Conservation (phyloP, 495 filamentous ascomycete species). For the Penicillium canariense region DNA sequence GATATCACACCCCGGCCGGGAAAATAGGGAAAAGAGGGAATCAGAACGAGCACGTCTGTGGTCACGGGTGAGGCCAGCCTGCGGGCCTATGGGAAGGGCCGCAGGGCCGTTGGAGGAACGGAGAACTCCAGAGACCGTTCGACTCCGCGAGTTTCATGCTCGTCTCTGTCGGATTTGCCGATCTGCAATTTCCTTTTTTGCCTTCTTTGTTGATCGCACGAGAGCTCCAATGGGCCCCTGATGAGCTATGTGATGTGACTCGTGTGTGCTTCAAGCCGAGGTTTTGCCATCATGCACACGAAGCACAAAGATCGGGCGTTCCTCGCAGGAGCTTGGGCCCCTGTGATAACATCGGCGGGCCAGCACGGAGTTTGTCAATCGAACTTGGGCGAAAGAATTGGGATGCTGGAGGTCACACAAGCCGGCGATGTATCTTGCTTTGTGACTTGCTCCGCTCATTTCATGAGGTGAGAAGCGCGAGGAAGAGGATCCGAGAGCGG, state of each 20-base stretch:
- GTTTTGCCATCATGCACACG: conserved; percentile 19
- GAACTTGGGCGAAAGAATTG: conserved; percentile 10
- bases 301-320: conserved; percentile 17
- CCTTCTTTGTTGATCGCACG: neutral
- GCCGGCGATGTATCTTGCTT: conserved; percentile 1
- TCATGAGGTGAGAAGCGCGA: neutral
- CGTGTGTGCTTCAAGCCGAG: conserved; percentile 5
- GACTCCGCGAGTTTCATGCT: conserved; percentile 13
- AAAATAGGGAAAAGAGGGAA: neutral
- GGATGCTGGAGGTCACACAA: conserved; percentile 6
- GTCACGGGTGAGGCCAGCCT: neutral
- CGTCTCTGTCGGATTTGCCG: neutral
- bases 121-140: conserved; percentile 13
- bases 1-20: neutral
- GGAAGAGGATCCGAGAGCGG: neutral
- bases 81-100: neutral
- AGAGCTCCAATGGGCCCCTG: neutral
- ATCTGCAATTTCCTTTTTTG: neutral
- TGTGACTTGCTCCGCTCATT: neutral
- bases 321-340: conserved; percentile 29
- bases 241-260: conserved; percentile 26
- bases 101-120: conserved; percentile 1
- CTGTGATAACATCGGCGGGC: conserved; percentile 17
- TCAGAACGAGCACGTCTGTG: neutral
- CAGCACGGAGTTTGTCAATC: conserved; percentile 22